Evolutionary conservation across 768 basidiomycete genomes (phyloP), one percentile per base, ranked within the genome.

Genomic region (Terana coerulea): DNA sequence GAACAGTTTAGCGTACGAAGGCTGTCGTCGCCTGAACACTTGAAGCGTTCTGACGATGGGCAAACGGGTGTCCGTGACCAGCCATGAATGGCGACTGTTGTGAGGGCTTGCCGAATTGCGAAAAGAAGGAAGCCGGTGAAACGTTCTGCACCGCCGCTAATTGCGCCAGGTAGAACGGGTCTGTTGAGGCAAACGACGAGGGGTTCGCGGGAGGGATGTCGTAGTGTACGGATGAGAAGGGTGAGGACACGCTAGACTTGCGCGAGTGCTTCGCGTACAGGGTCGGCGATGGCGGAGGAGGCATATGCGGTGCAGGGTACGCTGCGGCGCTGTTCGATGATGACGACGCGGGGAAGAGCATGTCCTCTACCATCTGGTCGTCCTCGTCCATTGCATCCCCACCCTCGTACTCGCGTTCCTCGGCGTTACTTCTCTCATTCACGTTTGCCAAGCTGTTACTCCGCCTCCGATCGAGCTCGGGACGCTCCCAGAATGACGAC

Each of bases 151-250:
- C 55, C 5, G 69, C 52, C 54, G 76, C 75, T n/a, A 65, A 59
- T 21, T 69, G 69, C 19, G 76, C 73, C 52, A 75, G 57, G 57
- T 74, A 77, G 61, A 77, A 77, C n/a, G 76, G 77, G 55, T 78
- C 77, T 10, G 76, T 72, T 45, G 74, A 70, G 1, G 73, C 64
- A 59, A 77, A 77, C 30, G 73, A 72, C 30, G 60, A 46, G 40
- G 12, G 17, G 47, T 35, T 69, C 46, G 57, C 39, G 12, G 65
- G 46, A n/a, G 64, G 49, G n/a, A 65, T 57, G 31, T 64, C 60
- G 35, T 61, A 57, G 19, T 60, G 41, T 26, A 37, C n/a, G 28
- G 36, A 19, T 31, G 60, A 41, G 51, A 58, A 52, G 50, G 61
- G 37, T 0, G 54, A 17, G 59, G 49, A 33, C 14, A 49, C 37